These are phyloP conservation scores for Candida loeiensis DNA, from an alignment of 805 yeast genomes.

Conservation along the genomic window DNA sequence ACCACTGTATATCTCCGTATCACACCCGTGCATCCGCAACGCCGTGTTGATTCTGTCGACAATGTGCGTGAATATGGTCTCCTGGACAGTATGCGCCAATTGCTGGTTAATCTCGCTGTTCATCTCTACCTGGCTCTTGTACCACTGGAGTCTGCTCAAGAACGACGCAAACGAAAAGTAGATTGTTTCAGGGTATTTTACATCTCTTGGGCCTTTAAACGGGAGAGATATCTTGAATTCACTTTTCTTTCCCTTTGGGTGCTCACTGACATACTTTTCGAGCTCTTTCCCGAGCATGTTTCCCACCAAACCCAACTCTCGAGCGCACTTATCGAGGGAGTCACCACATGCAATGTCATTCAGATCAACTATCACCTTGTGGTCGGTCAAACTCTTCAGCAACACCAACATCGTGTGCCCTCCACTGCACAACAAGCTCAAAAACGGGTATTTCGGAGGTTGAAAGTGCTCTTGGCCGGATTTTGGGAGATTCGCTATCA, in stretches of 20 bases:
- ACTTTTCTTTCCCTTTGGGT: constrained; percentile 16
- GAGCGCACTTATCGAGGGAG: constrained; percentile 87
- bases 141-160: constrained; percentile 48
- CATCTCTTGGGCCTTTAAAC: constrained; percentile 29
- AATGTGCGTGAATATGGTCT: constrained; percentile 68
- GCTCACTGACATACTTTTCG: constrained; percentile 48
- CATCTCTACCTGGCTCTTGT: constrained; percentile 21
- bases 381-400: constrained; percentile 57
- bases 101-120: constrained; percentile 45
- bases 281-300: constrained; percentile 83
- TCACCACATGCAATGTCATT: constrained; percentile 92
- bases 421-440: constrained; percentile 81
- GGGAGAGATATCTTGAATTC: constrained; percentile 30
- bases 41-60: constrained; percentile 58
- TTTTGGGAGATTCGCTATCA: constrained; percentile 43
- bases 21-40: constrained; percentile 30
- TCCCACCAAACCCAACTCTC: constrained; percentile 76
- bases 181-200: constrained; percentile 24
- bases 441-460: constrained; percentile 59
- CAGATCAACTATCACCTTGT: constrained; percentile 70
- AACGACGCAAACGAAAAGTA: constrained; percentile 78
- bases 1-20: constrained; percentile 3
- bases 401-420: constrained; percentile 91
- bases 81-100: constrained; percentile 59
- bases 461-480: constrained; percentile 44